Percentiles rank a stretch among this genome's conserved stretches.
Evolutionary conservation across 768 basidiomycete species (phyloP).

Genomic region (Lanmaoa pseudosensibilis): DNA sequence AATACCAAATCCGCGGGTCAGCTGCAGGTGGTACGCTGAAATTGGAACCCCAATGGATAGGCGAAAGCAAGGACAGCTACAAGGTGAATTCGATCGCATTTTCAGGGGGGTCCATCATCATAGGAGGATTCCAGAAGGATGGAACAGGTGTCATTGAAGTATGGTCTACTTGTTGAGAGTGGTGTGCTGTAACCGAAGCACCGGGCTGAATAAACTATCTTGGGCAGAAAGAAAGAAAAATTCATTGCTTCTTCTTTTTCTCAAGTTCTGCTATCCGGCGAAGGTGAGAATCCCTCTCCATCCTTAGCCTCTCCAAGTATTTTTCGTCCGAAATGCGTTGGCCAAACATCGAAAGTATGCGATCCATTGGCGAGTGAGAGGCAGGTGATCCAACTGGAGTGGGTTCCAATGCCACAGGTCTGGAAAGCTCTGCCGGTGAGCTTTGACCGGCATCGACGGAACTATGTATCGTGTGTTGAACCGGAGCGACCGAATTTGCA

Average conservation of each 20-base stretch:
- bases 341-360: slow-evolving; percentile 34
- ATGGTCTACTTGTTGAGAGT: slow-evolving; percentile 38
- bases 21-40: slow-evolving; percentile 38
- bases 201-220: background rate
- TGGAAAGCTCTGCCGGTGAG: background rate
- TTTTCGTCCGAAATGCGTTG: slow-evolving; percentile 68
- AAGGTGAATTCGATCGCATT: slow-evolving; percentile 68
- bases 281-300: slow-evolving; percentile 53
- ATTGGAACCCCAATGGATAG: slow-evolving; percentile 48
- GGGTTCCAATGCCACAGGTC: slow-evolving; percentile 18
- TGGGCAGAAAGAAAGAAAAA: background rate
- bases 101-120: slow-evolving; percentile 46
- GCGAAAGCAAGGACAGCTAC: slow-evolving; percentile 41
- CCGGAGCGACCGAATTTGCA: slow-evolving; percentile 15
- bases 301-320: slow-evolving; percentile 59
- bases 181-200: background rate
- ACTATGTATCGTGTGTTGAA: background rate
- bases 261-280: slow-evolving; percentile 56
- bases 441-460: background rate
- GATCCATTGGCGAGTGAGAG: slow-evolving; percentile 33
- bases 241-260: slow-evolving; percentile 37
- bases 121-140: slow-evolving; percentile 61
- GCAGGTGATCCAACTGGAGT: background rate
- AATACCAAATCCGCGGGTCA: slow-evolving; percentile 46
- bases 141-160: slow-evolving; percentile 66